These are phyloP conservation scores for Trametes cubensis DNA, from an alignment of 768 basidiomycete genomes.

Conservation along the genomic window DNA sequence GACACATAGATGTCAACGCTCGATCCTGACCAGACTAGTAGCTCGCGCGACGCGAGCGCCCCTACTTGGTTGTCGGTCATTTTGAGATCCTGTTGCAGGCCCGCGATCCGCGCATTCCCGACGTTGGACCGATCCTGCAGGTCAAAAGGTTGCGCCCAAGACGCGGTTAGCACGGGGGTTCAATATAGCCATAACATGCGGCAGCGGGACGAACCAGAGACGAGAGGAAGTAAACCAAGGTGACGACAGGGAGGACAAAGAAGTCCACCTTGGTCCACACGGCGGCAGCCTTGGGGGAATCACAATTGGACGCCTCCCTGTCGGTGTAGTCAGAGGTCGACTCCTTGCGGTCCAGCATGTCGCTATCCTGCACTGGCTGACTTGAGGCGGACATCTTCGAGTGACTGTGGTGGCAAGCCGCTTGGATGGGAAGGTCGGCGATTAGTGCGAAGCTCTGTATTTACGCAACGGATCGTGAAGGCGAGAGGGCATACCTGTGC, in stretches of 20 bases:
- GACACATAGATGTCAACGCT: neutral
- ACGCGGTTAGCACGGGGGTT: no score
- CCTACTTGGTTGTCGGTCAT: conserved; percentile 36
- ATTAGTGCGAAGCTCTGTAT: neutral
- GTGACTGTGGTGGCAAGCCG: conserved; percentile 1
- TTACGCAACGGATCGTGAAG: neutral
- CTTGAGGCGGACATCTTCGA: neutral
- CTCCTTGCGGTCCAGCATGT: neutral
- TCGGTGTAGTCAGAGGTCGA: neutral
- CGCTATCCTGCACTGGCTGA: neutral
- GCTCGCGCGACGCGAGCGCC: neutral
- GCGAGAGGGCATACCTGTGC: neutral
- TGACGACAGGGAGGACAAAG: conserved; percentile 13
- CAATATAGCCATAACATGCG: neutral
- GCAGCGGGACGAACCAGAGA: conserved; percentile 9
- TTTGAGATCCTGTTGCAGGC: conserved; percentile 35
- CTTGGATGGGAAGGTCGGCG: neutral
- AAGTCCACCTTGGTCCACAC: conserved; percentile 19
- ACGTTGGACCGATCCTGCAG: conserved; percentile 26
- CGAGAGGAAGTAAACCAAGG: conserved; percentile 18
- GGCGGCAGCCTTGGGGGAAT: neutral
- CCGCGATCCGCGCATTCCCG: conserved; percentile 38
- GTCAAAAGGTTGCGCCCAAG: neutral
- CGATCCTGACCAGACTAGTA: conserved; percentile 23
- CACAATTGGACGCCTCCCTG: neutral